Conservation (phyloP, 2,329 filamentous ascomycete species). For the Sphaceloma murrayae region DNA sequence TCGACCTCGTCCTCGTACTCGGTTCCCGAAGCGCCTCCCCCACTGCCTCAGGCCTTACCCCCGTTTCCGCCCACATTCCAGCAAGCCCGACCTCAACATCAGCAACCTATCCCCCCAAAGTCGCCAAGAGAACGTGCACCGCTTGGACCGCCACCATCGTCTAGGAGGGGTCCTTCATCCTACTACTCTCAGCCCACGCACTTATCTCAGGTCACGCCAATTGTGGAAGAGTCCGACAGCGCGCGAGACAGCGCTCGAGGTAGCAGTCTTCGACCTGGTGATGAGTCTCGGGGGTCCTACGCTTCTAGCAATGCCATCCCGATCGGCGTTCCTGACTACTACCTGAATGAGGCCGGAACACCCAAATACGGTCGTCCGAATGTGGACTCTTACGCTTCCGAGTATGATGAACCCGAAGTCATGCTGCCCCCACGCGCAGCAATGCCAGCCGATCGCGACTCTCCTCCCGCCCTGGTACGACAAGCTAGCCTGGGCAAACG, state of each 20-base stretch:
- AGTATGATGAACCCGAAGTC: constrained; percentile 14
- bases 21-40: constrained; percentile 36
- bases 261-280: constrained; percentile 21
- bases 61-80: constrained; percentile 7
- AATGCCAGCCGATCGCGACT: not conserved
- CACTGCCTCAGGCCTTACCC: constrained; percentile 17
- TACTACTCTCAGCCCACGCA: constrained; percentile 39
- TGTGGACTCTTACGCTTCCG: constrained; percentile 11
- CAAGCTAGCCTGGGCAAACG: constrained; percentile 41
- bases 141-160: constrained; percentile 41
- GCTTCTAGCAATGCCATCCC: constrained; percentile 43
- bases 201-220: constrained; percentile 36
- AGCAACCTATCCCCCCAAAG: constrained; percentile 3
- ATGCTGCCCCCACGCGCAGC: constrained; percentile 2
- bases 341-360: constrained; percentile 26
- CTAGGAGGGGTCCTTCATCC: constrained; percentile 38
- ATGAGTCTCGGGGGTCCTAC: constrained; percentile 34
- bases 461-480: constrained; percentile 34
- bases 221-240: constrained; percentile 40
- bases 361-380: constrained; percentile 3
- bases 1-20: constrained; percentile 34
- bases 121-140: constrained; percentile 26
- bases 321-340: constrained; percentile 33
- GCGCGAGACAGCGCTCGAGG: constrained; percentile 23
- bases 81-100: constrained; percentile 10